Conservation (phyloP, 148 eudicot genomes). For the Gaultheria prostrata region DNA sequence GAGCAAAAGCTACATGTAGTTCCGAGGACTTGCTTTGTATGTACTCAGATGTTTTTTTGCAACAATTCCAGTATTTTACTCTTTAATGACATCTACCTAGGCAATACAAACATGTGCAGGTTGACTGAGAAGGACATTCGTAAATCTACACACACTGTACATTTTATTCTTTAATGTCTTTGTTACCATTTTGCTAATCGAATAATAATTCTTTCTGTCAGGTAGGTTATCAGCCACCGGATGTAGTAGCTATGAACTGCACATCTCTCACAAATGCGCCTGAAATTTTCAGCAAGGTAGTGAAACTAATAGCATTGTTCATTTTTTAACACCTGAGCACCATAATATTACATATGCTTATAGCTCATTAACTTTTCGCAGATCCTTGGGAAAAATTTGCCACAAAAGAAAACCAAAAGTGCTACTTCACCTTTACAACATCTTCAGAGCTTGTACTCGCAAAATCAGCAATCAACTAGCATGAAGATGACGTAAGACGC, state of each 20-base stretch:
- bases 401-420: conserved; percentile 45
- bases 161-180: background rate
- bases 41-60: background rate
- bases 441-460: conserved; percentile 56
- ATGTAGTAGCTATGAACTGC: conserved; percentile 74
- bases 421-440: conserved; percentile 54
- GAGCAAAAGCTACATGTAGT: background rate
- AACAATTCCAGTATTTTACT: background rate
- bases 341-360: conserved; percentile 12
- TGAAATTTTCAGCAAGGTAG: conserved; percentile 89
- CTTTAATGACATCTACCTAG: background rate
- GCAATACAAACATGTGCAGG: background rate
- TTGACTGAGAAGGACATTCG: background rate
- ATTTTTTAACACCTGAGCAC: conserved; percentile 4
- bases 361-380: conserved; percentile 24
- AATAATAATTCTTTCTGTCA: conserved; percentile 25
- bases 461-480: conserved; percentile 39
- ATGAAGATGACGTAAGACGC: conserved; percentile 69
- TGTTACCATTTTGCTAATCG: background rate
- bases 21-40: background rate
- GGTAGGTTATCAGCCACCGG: conserved; percentile 61
- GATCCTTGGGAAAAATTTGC: conserved; percentile 60
- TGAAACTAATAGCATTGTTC: background rate
- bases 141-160: background rate
- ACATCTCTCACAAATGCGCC: conserved; percentile 65